These are phyloP conservation scores for Podospora pseudoanserina DNA, from an alignment of 495 filamentous ascomycete species.

Conservation along the genomic window DNA sequence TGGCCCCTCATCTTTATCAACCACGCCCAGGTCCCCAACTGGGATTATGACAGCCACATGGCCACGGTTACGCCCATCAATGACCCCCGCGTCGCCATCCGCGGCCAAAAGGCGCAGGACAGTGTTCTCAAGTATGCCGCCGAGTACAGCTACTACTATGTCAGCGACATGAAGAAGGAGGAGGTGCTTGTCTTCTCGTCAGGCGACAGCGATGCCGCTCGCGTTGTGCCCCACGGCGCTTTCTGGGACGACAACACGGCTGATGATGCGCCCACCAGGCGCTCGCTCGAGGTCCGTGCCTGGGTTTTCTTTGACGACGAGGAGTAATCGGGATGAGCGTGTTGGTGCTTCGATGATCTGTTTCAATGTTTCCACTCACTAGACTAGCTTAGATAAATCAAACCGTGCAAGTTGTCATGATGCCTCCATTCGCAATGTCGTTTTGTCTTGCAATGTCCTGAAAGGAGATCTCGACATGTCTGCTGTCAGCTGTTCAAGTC, in stretches of 20 bases:
- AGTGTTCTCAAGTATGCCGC: constrained; percentile 2
- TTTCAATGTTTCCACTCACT: background rate
- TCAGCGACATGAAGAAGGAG: constrained; percentile 8
- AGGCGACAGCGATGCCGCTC: constrained; percentile 2
- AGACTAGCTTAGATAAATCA: background rate
- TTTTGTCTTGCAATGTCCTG: background rate
- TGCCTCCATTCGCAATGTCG: no score
- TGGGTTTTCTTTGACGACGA: constrained; percentile 8
- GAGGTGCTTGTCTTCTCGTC: constrained; percentile 9
- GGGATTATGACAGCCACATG: constrained; percentile 11
- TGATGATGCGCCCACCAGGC: constrained; percentile 3
- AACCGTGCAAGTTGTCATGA: no score
- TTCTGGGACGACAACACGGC: constrained; percentile 8
- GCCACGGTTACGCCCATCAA: background rate
- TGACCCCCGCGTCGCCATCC: constrained; percentile 3
- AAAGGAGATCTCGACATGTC: background rate
- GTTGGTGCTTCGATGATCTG: background rate
- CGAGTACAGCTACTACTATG: constrained; percentile 5
- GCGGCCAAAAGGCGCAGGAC: constrained; percentile 7
- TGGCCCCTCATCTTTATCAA: constrained; percentile 7
- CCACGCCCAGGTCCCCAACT: background rate
- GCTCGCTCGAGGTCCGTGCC: constrained; percentile 9
- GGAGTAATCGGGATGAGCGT: background rate
- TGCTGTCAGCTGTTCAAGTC: background rate
- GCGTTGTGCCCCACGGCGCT: constrained; percentile 4